phyloP scores from a whole-genome alignment of 2,329 filamentous ascomycete species.

The Ophiosphaerella narmari region DNA sequence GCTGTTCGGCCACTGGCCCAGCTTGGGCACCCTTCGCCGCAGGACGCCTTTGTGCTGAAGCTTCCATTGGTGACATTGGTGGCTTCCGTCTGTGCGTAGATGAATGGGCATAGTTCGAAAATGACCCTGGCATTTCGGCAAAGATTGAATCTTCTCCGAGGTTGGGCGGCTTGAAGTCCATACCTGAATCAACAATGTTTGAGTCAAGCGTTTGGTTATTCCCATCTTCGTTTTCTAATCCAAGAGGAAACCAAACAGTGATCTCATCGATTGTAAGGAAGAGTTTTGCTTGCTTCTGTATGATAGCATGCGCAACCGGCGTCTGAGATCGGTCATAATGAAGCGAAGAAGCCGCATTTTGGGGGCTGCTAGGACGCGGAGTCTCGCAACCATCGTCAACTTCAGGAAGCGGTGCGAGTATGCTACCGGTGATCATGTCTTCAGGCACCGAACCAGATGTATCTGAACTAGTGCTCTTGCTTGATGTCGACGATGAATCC shows the following conservation, averaged over 20 bases:
- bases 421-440: slow-evolving; percentile 38
- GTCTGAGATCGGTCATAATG: slow-evolving; percentile 4
- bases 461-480: slow-evolving; percentile 34
- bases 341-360: slow-evolving; percentile 27
- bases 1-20: slow-evolving; percentile 5
- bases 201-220: slow-evolving; percentile 8
- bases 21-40: slow-evolving; percentile 6
- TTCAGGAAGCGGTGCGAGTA: slow-evolving; percentile 33
- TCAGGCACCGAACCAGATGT: slow-evolving; percentile 32
- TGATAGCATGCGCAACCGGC: not conserved
- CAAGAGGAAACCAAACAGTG: slow-evolving; percentile 45
- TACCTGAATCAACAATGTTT: slow-evolving; percentile 13
- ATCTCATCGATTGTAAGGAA: slow-evolving; percentile 45
- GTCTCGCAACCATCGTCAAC: slow-evolving; percentile 46
- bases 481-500: slow-evolving; percentile 44
- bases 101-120: slow-evolving; percentile 54
- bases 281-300: slow-evolving; percentile 32
- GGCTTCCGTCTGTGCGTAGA: slow-evolving; percentile 37
- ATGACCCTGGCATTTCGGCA: slow-evolving; percentile 52
- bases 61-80: slow-evolving; percentile 26
- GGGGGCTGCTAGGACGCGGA: slow-evolving; percentile 42
- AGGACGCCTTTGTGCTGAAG: slow-evolving; percentile 23
- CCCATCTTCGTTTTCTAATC: slow-evolving; percentile 20
- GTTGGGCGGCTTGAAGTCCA: slow-evolving; percentile 34
- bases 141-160: slow-evolving; percentile 45